A percentile compares a stretch with the other conserved stretches of the same genome.
Conservation (phyloP, 345 rosid species). For the Citrus sp. region DNA sequence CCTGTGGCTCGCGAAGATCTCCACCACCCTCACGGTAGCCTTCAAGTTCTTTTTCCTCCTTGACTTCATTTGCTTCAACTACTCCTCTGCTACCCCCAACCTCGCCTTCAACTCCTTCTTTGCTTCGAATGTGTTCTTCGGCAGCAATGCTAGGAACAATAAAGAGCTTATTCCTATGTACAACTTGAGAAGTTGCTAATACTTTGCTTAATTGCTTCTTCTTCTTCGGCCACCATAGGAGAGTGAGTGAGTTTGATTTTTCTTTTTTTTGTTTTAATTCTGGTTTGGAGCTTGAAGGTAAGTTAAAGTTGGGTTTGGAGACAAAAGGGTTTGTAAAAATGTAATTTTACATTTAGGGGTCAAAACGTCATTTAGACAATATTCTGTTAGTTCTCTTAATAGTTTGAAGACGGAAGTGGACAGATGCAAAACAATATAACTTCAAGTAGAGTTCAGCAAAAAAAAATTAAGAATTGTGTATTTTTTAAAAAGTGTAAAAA, state of each 20-base stretch:
- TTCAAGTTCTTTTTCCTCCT: conserved; percentile 87
- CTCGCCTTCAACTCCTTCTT: conserved; percentile 41
- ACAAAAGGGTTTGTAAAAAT: too few relatives aligned
- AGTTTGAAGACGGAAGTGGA: too few relatives aligned
- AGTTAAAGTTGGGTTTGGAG: background rate
- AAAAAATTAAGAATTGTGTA: too few relatives aligned
- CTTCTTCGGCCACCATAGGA: conserved; percentile 22
- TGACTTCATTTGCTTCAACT: conserved; percentile 74
- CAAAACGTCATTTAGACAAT: too few relatives aligned
- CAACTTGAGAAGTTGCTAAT: conserved; percentile 37
- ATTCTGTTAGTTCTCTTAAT: too few relatives aligned
- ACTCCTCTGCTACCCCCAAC: conserved; percentile 64
- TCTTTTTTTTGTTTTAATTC: background rate
- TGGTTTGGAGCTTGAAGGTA: background rate
- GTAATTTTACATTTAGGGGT: too few relatives aligned
- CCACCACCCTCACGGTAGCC: conserved; percentile 91
- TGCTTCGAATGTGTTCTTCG: conserved; percentile 46
- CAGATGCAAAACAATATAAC: too few relatives aligned
- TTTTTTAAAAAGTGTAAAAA: too few relatives aligned
- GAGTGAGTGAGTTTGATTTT: too few relatives aligned
- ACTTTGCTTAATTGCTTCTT: conserved; percentile 20
- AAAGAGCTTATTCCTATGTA: conserved; percentile 74
- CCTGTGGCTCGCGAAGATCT: conserved; percentile 84
- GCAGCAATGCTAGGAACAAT: conserved; percentile 62
- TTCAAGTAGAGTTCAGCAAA: too few relatives aligned